A percentile compares a stretch with the other conserved stretches of the same genome.
Conservation (phyloP, 805 yeast genomes). For the Zygosaccharomyces siamensis region DNA sequence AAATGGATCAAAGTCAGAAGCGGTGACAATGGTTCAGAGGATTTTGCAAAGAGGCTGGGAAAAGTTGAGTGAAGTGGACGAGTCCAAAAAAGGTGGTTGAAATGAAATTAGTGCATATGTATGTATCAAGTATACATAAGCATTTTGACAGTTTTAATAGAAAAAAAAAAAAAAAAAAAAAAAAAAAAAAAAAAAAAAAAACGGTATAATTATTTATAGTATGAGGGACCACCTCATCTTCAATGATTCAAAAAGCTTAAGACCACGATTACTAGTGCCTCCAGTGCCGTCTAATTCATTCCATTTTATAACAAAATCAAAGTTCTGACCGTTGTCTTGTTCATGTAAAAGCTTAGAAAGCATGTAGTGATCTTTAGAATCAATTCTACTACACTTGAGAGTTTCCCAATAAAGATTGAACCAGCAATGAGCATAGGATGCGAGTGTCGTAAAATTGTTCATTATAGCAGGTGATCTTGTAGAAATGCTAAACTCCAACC, state of each 20-base stretch:
- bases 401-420: slow-evolving; percentile 44
- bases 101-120: not conserved
- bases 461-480: slow-evolving; percentile 15
- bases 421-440: slow-evolving; percentile 37
- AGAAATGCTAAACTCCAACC: slow-evolving; percentile 23
- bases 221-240: slow-evolving; percentile 33
- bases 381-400: slow-evolving; percentile 18
- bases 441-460: slow-evolving; percentile 16
- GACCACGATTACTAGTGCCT: slow-evolving; percentile 55
- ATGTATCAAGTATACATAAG: not conserved
- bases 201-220: not conserved
- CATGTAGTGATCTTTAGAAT: slow-evolving; percentile 9
- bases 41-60: slow-evolving; percentile 49
- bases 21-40: slow-evolving; percentile 41
- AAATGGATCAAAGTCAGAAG: slow-evolving; percentile 26
- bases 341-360: slow-evolving; percentile 17
- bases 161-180: not conserved
- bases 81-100: slow-evolving; percentile 51
- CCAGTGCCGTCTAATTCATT: slow-evolving; percentile 60
- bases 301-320: slow-evolving; percentile 35
- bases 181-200: not conserved
- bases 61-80: slow-evolving; percentile 33
- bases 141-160: too few relatives aligned
- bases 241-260: slow-evolving; percentile 47
- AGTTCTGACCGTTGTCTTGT: slow-evolving; percentile 16